Evolutionary conservation across 768 basidiomycete species (phyloP), one percentile per base, ranked within the genome.

Genomic region (Xerocomellus intermedius): DNA sequence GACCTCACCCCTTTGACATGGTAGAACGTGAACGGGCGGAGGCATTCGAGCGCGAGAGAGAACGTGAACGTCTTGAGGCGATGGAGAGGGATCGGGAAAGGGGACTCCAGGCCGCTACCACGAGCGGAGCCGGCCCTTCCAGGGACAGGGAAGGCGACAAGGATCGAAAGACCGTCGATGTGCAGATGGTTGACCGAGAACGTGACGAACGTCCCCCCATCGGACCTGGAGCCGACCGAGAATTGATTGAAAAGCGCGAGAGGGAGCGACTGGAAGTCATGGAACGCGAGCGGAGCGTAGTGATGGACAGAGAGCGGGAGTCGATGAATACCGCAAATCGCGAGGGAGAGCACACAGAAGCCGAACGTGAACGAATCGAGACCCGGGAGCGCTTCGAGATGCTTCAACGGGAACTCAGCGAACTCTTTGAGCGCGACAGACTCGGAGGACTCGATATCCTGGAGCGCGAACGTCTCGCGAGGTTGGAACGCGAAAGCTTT

Each of bases 21-120:
- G 22, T 47, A n/a, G 69, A 68, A 48, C 68, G 64, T 10, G 69
- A 69, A 41, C 68, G 64, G 8, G 59, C 55, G 39, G 66, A 65
- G 8, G 63, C 60, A 22, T 67, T 68, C 24, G 74, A 76, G 14
- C 64, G 72, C 13, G 74, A 72, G 39, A 55, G 73, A 36, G 72
- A 74, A 19, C 62, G 64, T 14, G 75, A 72, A 41, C 59, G 63
- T 19, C 54, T 64, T 22, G 67, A 70, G 47, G 58, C 48, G 14
- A 60, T 63, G 57, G 64, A 71, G 54, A 63, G 66, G 42, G 66
- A 75, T n/a, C 53, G 68, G n/a, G 64, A 69, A 42, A 57, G 66
- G 35, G 63, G 61, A 42, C 59, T 67, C 26, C 67, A 70, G 53
- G 48, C 46, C 26, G 42, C 54, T 21, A 44, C 24, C 32, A 32